These are phyloP conservation scores for Solanum aculeatissimum DNA, from an alignment of 305 asterid species.

Conservation along the genomic window DNA sequence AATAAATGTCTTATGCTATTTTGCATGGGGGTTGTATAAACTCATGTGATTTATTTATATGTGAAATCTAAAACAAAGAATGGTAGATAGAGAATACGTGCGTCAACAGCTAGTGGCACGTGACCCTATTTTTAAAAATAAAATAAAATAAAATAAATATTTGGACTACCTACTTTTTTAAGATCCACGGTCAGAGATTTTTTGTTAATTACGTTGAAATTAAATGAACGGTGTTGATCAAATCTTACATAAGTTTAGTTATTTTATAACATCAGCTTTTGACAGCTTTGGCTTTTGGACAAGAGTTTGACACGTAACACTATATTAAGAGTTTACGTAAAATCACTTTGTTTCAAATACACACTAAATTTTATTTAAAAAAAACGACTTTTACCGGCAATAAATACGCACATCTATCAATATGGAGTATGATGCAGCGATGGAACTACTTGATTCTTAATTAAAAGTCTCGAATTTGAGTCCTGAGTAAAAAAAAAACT, in stretches of 20 bases:
- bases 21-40: background rate
- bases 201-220: background rate
- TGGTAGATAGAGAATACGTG: constrained; percentile 5
- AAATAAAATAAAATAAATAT: background rate
- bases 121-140: background rate
- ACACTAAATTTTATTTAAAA: too few relatives aligned
- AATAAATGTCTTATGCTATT: too few relatives aligned
- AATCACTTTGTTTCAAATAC: too few relatives aligned
- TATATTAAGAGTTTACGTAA: background rate
- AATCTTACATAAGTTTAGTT: background rate
- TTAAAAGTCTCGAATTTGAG: too few relatives aligned
- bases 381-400: too few relatives aligned
- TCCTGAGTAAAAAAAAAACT: too few relatives aligned
- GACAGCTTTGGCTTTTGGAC: background rate
- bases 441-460: too few relatives aligned
- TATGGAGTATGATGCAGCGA: too few relatives aligned
- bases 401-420: too few relatives aligned
- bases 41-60: background rate
- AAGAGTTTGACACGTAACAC: background rate
- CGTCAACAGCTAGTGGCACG: background rate
- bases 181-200: background rate
- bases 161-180: background rate
- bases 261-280: background rate
- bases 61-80: background rate
- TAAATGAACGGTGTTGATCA: background rate